Evolutionary conservation across 257 asterid genomes (phyloP).

Genomic region (Capsicum baccatum): DNA sequence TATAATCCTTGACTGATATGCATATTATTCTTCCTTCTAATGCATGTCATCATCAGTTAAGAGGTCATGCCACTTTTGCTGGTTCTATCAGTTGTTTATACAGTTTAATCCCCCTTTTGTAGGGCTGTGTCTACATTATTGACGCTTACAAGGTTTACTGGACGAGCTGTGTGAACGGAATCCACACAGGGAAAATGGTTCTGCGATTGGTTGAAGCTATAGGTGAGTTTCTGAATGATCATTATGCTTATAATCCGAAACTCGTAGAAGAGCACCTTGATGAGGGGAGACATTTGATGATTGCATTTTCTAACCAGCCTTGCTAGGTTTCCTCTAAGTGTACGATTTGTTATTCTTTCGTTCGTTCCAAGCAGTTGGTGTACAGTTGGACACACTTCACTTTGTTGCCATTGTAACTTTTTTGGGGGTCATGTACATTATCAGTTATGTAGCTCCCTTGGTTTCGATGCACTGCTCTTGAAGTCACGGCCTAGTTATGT

Average conservation of each 20-base stretch:
- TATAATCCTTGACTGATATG: neutral
- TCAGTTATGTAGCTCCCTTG: neutral
- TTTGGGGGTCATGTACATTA: neutral
- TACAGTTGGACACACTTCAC: neutral
- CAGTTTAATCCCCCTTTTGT: slow-evolving; percentile 22
- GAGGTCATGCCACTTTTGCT: neutral
- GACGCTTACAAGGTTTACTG: slow-evolving; percentile 95
- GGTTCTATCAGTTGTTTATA: slow-evolving; percentile 27
- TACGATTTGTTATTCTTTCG: neutral
- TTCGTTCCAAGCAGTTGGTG: neutral
- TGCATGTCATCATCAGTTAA: neutral
- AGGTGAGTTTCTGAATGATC: slow-evolving; percentile 57
- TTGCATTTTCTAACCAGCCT: neutral
- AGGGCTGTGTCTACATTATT: slow-evolving; percentile 89
- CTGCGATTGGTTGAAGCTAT: slow-evolving; percentile 89
- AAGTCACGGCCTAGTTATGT: neutral
- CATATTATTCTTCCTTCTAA: neutral
- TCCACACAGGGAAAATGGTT: slow-evolving; percentile 92
- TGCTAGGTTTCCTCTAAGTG: neutral
- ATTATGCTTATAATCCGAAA: slow-evolving; percentile 18
- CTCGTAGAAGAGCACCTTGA: neutral
- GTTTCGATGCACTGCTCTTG: neutral
- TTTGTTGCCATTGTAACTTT: neutral
- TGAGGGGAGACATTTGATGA: neutral
- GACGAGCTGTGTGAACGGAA: slow-evolving; percentile 80